Percentiles rank a stretch among this genome's conserved stretches.
Evolutionary conservation across 2,329 filamentous ascomycete genomes (phyloP).

Genomic region (Cladophialophora immunda): DNA sequence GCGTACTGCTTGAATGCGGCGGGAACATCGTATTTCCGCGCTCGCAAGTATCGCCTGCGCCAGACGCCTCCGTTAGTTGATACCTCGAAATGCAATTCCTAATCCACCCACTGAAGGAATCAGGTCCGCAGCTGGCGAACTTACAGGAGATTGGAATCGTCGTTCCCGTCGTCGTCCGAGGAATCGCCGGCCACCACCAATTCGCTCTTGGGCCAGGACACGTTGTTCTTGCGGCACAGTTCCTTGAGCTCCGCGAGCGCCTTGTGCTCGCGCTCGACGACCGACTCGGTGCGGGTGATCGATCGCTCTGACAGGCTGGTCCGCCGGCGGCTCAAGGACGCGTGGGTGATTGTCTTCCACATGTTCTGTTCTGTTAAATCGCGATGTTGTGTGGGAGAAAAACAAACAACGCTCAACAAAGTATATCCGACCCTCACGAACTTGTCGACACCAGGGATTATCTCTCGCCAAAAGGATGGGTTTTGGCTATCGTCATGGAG

Average conservation of each 20-base stretch:
- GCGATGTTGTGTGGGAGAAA: background rate
- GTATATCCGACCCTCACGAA: no score
- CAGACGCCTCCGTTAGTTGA: background rate
- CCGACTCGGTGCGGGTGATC: slow-evolving; percentile 10
- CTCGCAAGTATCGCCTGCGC: slow-evolving; percentile 79
- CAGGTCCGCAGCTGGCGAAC: background rate
- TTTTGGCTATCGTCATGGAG: no score
- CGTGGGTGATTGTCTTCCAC: background rate
- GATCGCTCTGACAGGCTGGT: slow-evolving; percentile 4
- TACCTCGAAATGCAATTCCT: background rate
- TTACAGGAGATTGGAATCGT: slow-evolving; percentile 23
- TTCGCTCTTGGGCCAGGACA: slow-evolving; percentile 20
- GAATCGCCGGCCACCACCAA: slow-evolving; percentile 1
- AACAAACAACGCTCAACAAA: no score
- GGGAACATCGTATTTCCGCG: slow-evolving; percentile 77
- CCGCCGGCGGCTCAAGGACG: background rate
- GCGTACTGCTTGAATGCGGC: slow-evolving; percentile 85
- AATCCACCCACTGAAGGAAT: no score
- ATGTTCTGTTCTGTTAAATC: background rate
- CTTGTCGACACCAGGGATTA: no score
- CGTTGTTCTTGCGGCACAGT: slow-evolving; percentile 21
- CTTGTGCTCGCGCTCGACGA: slow-evolving; percentile 15
- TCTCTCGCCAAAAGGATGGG: no score
- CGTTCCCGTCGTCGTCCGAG: slow-evolving; percentile 7
- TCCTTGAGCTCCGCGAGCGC: slow-evolving; percentile 23